Evolutionary conservation across 2,329 filamentous ascomycete species (phyloP).

Genomic region (Xylariaceae sp.): DNA sequence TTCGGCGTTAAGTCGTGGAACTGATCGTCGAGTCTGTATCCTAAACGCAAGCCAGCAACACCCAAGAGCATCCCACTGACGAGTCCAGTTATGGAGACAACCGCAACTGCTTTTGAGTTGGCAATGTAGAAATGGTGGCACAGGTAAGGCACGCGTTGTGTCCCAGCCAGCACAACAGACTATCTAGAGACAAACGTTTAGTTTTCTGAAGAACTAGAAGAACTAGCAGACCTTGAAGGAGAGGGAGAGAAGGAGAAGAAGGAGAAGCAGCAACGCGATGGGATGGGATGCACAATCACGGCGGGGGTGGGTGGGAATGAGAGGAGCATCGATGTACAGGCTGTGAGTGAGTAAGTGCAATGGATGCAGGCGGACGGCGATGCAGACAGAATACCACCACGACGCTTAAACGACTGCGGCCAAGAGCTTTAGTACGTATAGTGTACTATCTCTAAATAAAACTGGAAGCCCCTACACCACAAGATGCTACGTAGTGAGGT

Average conservation of each 20-base stretch:
- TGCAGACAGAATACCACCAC: constrained; percentile 13
- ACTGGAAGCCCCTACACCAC: constrained; percentile 8
- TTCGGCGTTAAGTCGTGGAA: constrained; percentile 9
- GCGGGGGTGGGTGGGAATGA: neutral
- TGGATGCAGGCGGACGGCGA: constrained; percentile 12
- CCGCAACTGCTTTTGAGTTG: constrained; percentile 1
- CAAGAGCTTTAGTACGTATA: constrained; percentile 4
- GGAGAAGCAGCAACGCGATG: neutral
- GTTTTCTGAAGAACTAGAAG: neutral
- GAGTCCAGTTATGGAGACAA: constrained; percentile 3
- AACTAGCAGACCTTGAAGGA: neutral
- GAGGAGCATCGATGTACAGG: neutral
- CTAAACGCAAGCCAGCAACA: constrained; percentile 13
- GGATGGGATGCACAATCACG: constrained; percentile 1
- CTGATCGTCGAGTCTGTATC: constrained; percentile 10
- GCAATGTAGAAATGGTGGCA: constrained; percentile 1
- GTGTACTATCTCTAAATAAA: too few species aligned
- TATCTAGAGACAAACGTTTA: constrained; percentile 10
- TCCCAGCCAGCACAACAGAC: constrained; percentile 8
- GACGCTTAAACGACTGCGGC: constrained; percentile 5
- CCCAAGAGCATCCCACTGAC: neutral
- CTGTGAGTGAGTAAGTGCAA: neutral
- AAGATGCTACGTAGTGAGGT: constrained; percentile 7
- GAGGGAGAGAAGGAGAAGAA: too few species aligned
- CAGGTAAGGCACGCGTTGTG: constrained; percentile 8